Evolutionary conservation across 257 asterid genomes (phyloP), one percentile per base, ranked within the genome.

Genomic region (Thymus quinquecostatus): DNA sequence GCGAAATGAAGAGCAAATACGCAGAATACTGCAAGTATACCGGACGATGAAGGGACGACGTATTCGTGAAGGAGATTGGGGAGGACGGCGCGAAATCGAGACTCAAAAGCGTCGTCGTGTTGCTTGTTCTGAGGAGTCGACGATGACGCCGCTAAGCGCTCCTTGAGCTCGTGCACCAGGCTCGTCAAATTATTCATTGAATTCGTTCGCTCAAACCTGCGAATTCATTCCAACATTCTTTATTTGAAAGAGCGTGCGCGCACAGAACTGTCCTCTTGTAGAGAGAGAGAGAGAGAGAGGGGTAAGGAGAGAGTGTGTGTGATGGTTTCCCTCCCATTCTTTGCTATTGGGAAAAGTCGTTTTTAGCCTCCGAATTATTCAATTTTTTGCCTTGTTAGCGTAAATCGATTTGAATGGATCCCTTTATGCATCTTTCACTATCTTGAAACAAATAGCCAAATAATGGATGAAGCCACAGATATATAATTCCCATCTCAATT

Each of bases 121-220:
- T 85, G 84, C 70, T 72, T 77, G 82, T 81, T 81, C n/a, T 73
- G 81, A 60, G 96, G 81, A 27, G 94, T 80, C 8, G 96, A 82
- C 1, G 98, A 85, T 14, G 97, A 80, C 14, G 88, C 87, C 29
- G 87, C 96, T 57, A 93, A 85, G 68, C 97, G 95, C 69, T 93
- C 96, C 13, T 96, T 92, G 60, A 93, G 94, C 79, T 87, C 96
- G 88, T 87, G 96, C 57, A 89, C 92, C 9, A 93, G 78, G 81
- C 96, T 89, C 10, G 95, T 84, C 60, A 91, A 82, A 80, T 82
- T 89, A 81, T 92, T 86, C 97, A 91, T 88, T 70, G 41, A n/a
- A 43, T 62, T 21, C 71, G 53, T 50, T 51, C 29, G 63, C 36
- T 10, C 21, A 29, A 32, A 32, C 50, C 6, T 9, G 6, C 5